Evolutionary conservation across 306 rosid species (phyloP).

Genomic region (Quercus suber): DNA sequence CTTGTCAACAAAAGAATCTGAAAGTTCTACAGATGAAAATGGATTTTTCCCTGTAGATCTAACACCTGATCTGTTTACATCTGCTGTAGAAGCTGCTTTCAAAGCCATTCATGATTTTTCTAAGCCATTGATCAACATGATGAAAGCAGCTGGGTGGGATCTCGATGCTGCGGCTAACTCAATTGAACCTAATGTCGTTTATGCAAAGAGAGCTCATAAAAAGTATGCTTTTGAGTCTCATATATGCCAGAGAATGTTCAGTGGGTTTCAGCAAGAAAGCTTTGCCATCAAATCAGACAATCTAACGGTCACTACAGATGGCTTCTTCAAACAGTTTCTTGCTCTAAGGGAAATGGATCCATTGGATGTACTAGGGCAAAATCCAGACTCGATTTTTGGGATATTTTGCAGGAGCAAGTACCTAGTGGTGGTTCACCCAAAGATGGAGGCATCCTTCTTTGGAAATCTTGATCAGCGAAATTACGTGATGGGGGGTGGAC

Average conservation of each 20-base stretch:
- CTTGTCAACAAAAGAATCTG: constrained; percentile 81
- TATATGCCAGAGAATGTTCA: constrained; percentile 92
- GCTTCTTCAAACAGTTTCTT: constrained; percentile 85
- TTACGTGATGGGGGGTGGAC: constrained; percentile 83
- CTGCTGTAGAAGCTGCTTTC: constrained; percentile 73
- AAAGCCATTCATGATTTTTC: constrained; percentile 96
- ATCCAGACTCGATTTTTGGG: constrained; percentile 90
- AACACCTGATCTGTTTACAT: constrained; percentile 83
- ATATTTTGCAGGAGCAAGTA: constrained; percentile 91
- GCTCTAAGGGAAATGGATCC: constrained; percentile 90
- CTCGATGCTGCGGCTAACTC: constrained; percentile 98
- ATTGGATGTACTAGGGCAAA: constrained; percentile 86
- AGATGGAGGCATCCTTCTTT: constrained; percentile 96
- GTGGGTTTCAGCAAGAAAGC: constrained; percentile 87
- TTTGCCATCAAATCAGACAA: constrained; percentile 62
- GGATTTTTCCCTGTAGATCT: constrained; percentile 74
- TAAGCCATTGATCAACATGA: constrained; percentile 97
- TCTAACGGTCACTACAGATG: constrained; percentile 50
- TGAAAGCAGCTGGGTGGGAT: constrained; percentile 99
- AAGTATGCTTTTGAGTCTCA: constrained; percentile 97
- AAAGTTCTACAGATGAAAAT: constrained; percentile 50
- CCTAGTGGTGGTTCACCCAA: constrained; percentile 82
- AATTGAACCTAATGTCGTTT: constrained; percentile 70
- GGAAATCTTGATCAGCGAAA: constrained; percentile 94
- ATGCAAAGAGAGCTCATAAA: constrained; percentile 97